Conservation (phyloP, 768 basidiomycete genomes). For the Xerocomellus amylosporus region DNA sequence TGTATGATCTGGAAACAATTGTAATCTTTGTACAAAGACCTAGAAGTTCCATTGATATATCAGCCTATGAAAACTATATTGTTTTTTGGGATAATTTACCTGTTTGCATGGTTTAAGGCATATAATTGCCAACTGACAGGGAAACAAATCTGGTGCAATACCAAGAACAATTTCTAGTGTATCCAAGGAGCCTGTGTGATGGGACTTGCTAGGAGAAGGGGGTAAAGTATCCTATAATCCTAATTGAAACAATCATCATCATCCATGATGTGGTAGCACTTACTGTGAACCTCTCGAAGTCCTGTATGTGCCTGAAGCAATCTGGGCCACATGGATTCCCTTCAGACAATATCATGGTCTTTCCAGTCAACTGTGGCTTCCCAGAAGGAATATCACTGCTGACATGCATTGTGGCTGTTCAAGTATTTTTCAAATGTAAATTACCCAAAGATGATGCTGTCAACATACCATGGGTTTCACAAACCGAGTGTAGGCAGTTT, state of each 20-base stretch:
- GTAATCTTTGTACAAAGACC: slow-evolving; percentile 23
- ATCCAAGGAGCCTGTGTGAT: slow-evolving; percentile 9
- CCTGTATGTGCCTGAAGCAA: slow-evolving; percentile 29
- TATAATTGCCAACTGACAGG: slow-evolving; percentile 50
- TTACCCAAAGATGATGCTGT: neutral
- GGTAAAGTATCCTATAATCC: slow-evolving; percentile 21
- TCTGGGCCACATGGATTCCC: slow-evolving; percentile 31
- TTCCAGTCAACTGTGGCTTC: slow-evolving; percentile 23
- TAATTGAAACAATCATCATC: neutral
- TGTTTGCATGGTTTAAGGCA: slow-evolving; percentile 48
- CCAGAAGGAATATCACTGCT: slow-evolving; percentile 15
- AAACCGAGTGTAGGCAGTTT: slow-evolving; percentile 42
- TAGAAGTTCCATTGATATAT: neutral
- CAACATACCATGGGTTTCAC: slow-evolving; percentile 38
- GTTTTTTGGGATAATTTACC: slow-evolving; percentile 22
- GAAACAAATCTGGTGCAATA: slow-evolving; percentile 43
- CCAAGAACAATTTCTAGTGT: slow-evolving; percentile 38
- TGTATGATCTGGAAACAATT: slow-evolving; percentile 18
- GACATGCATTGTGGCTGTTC: neutral
- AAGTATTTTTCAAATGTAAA: neutral
- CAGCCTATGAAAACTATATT: neutral
- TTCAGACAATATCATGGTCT: slow-evolving; percentile 27
- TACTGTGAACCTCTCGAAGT: slow-evolving; percentile 26
- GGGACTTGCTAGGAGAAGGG: slow-evolving; percentile 10
- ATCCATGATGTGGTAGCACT: neutral